Percentiles rank a stretch among this genome's conserved stretches.
phyloP scores from a whole-genome alignment of 768 basidiomycete species.

The Boletales sp. region DNA sequence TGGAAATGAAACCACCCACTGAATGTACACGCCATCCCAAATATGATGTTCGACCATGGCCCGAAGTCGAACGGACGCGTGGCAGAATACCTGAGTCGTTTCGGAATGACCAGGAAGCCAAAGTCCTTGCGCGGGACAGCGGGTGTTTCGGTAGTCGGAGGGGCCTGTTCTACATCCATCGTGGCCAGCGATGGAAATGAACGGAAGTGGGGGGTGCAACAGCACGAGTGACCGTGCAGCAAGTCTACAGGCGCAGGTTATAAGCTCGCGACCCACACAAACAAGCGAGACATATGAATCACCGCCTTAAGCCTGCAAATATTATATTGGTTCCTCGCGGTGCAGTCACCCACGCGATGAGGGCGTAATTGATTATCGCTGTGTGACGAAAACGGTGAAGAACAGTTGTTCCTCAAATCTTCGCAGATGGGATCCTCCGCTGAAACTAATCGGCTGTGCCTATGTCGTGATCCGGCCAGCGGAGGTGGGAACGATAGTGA shows the following conservation, averaged over 20 bases:
- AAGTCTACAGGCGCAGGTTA: conserved; percentile 6
- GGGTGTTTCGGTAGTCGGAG: not conserved
- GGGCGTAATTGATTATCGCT: not conserved
- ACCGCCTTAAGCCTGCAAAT: conserved; percentile 10
- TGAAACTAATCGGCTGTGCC: not conserved
- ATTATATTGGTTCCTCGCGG: not conserved
- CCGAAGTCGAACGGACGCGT: conserved; percentile 11
- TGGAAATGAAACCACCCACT: conserved; percentile 8
- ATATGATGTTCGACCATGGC: conserved; percentile 10
- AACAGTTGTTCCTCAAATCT: not conserved
- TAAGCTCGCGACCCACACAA: conserved; percentile 1
- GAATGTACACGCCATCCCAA: conserved; percentile 15
- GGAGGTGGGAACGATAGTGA: not conserved
- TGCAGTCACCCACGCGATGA: not conserved
- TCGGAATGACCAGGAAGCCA: conserved; percentile 9
- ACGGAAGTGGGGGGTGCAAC: not conserved
- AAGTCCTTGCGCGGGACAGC: conserved; percentile 8
- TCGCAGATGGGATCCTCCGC: not conserved
- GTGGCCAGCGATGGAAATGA: conserved; percentile 2
- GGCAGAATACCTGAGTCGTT: conserved; percentile 13
- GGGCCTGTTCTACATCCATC: conserved; percentile 16
- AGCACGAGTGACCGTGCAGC: not conserved
- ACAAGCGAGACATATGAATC: conserved; percentile 8
- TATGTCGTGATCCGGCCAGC: not conserved
- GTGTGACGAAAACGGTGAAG: not conserved